Evolutionary conservation across 139 green algal species (phyloP), one percentile per base, ranked within the genome.

Genomic region (Chlorella sp.): DNA sequence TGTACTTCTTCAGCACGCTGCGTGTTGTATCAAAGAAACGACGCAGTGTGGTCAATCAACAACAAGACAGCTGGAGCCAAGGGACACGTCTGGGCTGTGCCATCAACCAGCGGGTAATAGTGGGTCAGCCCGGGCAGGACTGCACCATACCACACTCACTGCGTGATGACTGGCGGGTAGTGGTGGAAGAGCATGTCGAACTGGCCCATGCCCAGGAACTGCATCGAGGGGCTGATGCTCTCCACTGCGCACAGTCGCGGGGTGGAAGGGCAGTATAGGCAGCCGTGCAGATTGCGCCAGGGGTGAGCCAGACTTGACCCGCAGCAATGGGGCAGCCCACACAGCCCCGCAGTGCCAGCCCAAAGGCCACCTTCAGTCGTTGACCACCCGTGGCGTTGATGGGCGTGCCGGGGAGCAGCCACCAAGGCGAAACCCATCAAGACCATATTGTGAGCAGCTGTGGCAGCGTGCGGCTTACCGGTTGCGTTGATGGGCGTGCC

Each of bases 331-430:
- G n/a, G n/a, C 34, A 5, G 67, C 20, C 22, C 34, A 44, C 28
- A 68, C 30, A 11, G 60, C 60, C 60, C 17, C 6, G 6, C 20
- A 24, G 60, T 32, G 30, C 20, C 60, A 68, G 6, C 60, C 60
- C 30, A 28, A 34, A 68, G 20, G 20, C 20, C 9, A 16, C 13
- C 56, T 24, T 65, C 56, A 3, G 7, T 65, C 22, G 22, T 24
- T 65, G 22, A 19, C 62, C 16, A 60, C 77, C 77, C 2, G 56
- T 43, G 38, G 62, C 58, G 62, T 88, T 88, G 62, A 64, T 34
- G 46, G 84, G 84, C 3, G 84, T 88, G 62, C 84, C 84, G 9
- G 74, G 85, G 32, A 88, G 58, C 80, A 88, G 65, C 84, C 84
- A 88, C 60, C 62, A 38, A n/a, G n/a, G n/a, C n/a, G n/a, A n/a